Percentiles rank a stretch among this genome's conserved stretches.
These are phyloP conservation scores for Cryphonectria parasitica DNA, from an alignment of 2,329 filamentous ascomycete genomes.

Conservation along the genomic window DNA sequence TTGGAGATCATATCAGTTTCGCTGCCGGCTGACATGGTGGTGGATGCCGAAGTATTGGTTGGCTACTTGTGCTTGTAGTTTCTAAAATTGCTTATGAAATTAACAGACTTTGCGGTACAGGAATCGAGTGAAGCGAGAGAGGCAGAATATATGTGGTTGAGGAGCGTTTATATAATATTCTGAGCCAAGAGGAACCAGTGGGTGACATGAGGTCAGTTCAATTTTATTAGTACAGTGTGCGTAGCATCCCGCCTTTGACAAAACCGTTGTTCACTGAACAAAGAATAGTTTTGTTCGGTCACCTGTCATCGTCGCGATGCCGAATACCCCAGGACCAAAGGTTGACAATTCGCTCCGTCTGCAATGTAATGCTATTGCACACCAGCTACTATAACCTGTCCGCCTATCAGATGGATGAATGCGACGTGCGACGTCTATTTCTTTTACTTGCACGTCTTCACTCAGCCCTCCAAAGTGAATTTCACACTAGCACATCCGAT, in stretches of 20 bases:
- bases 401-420: neutral
- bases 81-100: neutral
- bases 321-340: neutral
- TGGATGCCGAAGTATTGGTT: neutral
- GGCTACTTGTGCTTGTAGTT: neutral
- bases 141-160: neutral
- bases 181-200: neutral
- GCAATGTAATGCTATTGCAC: neutral
- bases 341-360: neutral
- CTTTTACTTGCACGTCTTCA: neutral
- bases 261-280: neutral
- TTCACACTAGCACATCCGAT: neutral
- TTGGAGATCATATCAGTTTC: neutral
- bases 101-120: neutral
- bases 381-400: neutral
- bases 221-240: neutral
- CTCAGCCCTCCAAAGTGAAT: neutral
- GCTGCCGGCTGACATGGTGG: neutral
- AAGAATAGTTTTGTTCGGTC: neutral
- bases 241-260: neutral
- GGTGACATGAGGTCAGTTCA: neutral
- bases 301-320: neutral
- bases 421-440: neutral
- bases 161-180: neutral
- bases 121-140: neutral